These are phyloP conservation scores for Hypoxylon fuscum DNA, from an alignment of 495 filamentous ascomycete genomes.

Conservation along the genomic window DNA sequence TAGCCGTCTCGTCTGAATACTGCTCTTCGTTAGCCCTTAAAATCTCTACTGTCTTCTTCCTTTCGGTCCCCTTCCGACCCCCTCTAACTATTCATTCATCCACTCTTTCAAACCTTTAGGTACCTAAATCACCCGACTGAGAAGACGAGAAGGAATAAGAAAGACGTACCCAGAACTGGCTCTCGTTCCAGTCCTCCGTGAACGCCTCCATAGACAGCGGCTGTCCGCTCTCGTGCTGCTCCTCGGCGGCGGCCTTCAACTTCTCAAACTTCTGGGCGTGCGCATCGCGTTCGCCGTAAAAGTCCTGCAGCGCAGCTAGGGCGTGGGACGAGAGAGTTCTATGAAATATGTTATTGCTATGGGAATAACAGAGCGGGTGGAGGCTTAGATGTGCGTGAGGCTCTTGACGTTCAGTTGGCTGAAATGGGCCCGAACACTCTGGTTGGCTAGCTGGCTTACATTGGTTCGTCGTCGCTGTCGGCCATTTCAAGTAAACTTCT, in stretches of 20 bases:
- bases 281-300: conserved; percentile 73
- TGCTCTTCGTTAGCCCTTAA: conserved; percentile 43
- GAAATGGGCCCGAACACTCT: background rate
- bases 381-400: background rate
- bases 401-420: background rate
- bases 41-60: background rate
- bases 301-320: conserved; percentile 70
- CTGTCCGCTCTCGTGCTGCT: conserved; percentile 44
- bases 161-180: conserved; percentile 75
- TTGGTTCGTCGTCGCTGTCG: conserved; percentile 52
- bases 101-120: no score
- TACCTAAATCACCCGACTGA: conserved; percentile 4
- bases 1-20: conserved; percentile 78
- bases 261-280: conserved; percentile 71
- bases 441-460: conserved; percentile 42
- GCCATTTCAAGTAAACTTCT: conserved; percentile 34
- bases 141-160: conserved; percentile 1
- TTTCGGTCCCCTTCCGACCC: background rate
- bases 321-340: conserved; percentile 68
- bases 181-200: conserved; percentile 81
- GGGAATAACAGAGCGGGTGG: background rate
- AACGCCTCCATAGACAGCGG: conserved; percentile 75
- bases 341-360: background rate
- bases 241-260: conserved; percentile 58
- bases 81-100: background rate